Conservation (phyloP, 208 protist species). For the Borovskyia barvae region DNA sequence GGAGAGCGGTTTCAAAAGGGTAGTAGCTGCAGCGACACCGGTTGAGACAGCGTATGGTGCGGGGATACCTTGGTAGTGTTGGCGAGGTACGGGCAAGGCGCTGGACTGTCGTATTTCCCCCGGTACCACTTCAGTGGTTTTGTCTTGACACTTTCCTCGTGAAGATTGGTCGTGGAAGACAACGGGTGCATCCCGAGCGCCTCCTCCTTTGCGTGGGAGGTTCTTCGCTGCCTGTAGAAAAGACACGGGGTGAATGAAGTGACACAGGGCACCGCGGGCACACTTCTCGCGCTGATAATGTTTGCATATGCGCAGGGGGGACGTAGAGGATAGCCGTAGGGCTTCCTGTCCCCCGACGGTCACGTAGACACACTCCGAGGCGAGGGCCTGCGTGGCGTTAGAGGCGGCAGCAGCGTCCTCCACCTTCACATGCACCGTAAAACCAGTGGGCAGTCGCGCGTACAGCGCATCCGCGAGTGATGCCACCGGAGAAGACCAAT, state of each 20-base stretch:
- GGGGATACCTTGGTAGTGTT: background rate
- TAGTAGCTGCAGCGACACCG: background rate
- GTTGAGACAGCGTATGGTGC: background rate
- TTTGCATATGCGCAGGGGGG: slow-evolving; percentile 60
- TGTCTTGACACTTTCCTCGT: background rate
- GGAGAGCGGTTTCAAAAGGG: background rate
- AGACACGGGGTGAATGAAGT: slow-evolving; percentile 62
- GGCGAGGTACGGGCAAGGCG: background rate
- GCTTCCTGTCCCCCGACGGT: slow-evolving; percentile 52
- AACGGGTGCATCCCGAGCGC: background rate
- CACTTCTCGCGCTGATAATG: slow-evolving; percentile 71
- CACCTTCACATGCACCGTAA: slow-evolving; percentile 42
- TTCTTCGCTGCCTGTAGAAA: background rate
- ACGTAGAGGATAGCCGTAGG: slow-evolving; percentile 21
- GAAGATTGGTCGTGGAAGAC: background rate
- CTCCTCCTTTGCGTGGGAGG: background rate
- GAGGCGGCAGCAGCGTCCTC: background rate
- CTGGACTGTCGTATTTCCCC: too few relatives aligned
- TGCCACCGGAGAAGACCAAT: slow-evolving; percentile 43
- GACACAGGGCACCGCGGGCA: slow-evolving; percentile 45
- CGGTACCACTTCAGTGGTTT: background rate
- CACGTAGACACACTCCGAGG: slow-evolving; percentile 47
- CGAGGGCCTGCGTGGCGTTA: slow-evolving; percentile 15
- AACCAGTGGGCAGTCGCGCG: slow-evolving; percentile 36
- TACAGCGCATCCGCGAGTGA: slow-evolving; percentile 36